Evolutionary conservation across 805 yeast species (phyloP).

Genomic region (Kodamaea fukazawae): DNA sequence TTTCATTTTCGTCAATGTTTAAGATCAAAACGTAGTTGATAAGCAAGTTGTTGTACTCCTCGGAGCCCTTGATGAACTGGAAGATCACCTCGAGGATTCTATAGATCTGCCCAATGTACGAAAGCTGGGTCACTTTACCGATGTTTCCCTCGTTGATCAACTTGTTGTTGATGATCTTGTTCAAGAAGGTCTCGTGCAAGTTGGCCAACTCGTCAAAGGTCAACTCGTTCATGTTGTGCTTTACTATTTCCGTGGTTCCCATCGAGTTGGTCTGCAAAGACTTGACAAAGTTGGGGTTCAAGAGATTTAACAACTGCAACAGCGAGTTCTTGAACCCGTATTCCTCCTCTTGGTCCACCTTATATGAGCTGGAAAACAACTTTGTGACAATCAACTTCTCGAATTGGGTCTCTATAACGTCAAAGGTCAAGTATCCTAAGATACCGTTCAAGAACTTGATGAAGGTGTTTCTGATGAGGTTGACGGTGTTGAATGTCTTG

Average conservation of each 20-base stretch:
- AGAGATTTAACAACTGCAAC: constrained; percentile 11
- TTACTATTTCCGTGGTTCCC: constrained; percentile 1
- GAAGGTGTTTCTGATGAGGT: constrained; percentile 38
- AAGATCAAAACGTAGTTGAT: constrained; percentile 28
- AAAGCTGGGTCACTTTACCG: constrained; percentile 29
- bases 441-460: constrained; percentile 42
- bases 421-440: constrained; percentile 41
- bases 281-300: constrained; percentile 12
- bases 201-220: constrained; percentile 50
- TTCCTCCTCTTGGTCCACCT: constrained; percentile 9
- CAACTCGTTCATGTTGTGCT: constrained; percentile 24
- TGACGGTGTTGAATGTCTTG: constrained; percentile 32
- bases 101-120: constrained; percentile 34
- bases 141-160: constrained; percentile 28
- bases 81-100: constrained; percentile 29
- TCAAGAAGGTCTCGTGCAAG: constrained; percentile 29
- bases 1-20: constrained; percentile 21
- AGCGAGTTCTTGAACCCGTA: constrained; percentile 10
- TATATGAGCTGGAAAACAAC: constrained; percentile 18
- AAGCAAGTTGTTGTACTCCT: constrained; percentile 30
- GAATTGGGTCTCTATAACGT: constrained; percentile 45
- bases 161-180: constrained; percentile 27
- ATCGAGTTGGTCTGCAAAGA: constrained; percentile 7
- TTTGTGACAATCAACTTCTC: constrained; percentile 21
- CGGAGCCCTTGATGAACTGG: constrained; percentile 32